These are phyloP conservation scores for Inga oerstediana DNA, from an alignment of 306 rosid genomes.

Conservation along the genomic window DNA sequence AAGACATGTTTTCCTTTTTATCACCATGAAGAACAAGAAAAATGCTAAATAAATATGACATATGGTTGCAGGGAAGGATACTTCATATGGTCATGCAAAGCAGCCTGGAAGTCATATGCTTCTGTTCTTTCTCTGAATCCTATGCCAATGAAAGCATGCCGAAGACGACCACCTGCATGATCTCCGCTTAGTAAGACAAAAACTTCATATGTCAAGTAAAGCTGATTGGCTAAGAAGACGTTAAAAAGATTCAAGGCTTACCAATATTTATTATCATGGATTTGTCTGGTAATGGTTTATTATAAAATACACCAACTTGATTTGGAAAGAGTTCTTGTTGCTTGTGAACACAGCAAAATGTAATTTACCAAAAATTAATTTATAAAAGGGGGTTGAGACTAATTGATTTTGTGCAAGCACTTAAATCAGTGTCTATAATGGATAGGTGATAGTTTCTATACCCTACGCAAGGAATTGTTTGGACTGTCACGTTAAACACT, in stretches of 20 bases:
- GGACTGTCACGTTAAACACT: background rate
- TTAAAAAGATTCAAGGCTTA: too few relatives aligned
- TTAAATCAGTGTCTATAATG: background rate
- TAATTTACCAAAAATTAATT: background rate
- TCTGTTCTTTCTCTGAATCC: conserved; percentile 96
- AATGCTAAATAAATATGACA: conserved; percentile 20
- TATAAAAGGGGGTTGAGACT: background rate
- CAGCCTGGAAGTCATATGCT: conserved; percentile 97
- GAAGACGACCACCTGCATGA: conserved; percentile 73
- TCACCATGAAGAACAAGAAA: conserved; percentile 20
- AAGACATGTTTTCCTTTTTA: conserved; percentile 10
- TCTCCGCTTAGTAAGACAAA: conserved; percentile 26
- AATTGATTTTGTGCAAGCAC: background rate
- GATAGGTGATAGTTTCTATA: background rate
- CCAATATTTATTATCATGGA: background rate
- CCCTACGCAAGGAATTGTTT: background rate
- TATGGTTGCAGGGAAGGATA: conserved; percentile 37
- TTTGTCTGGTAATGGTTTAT: background rate
- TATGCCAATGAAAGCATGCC: conserved; percentile 92
- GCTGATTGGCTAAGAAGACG: background rate
- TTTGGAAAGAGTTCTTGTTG: background rate
- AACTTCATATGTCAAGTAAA: background rate
- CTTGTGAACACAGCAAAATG: background rate
- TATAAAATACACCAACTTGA: background rate
- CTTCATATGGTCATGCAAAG: conserved; percentile 93